These are phyloP conservation scores for Aristolochia contorta DNA, from an alignment of 164 flowering plant genomes.

Conservation along the genomic window DNA sequence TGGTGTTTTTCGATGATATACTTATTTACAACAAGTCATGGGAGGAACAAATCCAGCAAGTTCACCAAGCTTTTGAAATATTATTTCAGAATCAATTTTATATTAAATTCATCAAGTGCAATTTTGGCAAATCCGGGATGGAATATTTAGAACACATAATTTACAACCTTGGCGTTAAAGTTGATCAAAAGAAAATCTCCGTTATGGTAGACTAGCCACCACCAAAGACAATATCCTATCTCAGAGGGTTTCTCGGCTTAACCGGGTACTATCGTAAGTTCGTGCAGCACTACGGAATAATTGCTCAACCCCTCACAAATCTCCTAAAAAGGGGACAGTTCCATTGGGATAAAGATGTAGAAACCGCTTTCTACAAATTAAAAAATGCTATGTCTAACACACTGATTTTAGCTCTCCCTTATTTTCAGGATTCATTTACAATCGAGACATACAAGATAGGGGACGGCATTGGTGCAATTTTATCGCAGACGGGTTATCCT, in stretches of 20 bases:
- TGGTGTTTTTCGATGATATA: conserved; percentile 7
- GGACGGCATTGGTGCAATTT: not conserved
- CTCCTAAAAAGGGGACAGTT: too few species aligned
- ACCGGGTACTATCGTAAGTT: conserved; percentile 11
- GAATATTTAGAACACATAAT: conserved; percentile 12
- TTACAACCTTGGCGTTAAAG: not conserved
- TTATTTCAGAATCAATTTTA: conserved; percentile 4
- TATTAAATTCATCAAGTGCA: too few species aligned
- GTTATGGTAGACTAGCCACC: conserved; percentile 2
- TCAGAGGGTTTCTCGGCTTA: conserved; percentile 9
- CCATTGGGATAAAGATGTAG: too few species aligned
- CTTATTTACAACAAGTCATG: not conserved
- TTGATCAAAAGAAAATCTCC: not conserved
- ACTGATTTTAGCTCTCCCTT: too few species aligned
- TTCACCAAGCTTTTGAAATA: not conserved
- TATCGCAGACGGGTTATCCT: not conserved
- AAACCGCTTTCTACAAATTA: too few species aligned
- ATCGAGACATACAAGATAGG: too few species aligned
- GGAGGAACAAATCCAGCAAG: conserved; percentile 2
- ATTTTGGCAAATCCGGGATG: conserved; percentile 1
- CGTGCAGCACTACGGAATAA: not conserved
- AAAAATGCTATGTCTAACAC: too few species aligned
- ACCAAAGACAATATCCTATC: not conserved
- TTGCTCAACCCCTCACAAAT: not conserved
- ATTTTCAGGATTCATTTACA: too few species aligned